Evolutionary conservation across 2,329 filamentous ascomycete species (phyloP).

Genomic region (Ampelomyces quisqualis): DNA sequence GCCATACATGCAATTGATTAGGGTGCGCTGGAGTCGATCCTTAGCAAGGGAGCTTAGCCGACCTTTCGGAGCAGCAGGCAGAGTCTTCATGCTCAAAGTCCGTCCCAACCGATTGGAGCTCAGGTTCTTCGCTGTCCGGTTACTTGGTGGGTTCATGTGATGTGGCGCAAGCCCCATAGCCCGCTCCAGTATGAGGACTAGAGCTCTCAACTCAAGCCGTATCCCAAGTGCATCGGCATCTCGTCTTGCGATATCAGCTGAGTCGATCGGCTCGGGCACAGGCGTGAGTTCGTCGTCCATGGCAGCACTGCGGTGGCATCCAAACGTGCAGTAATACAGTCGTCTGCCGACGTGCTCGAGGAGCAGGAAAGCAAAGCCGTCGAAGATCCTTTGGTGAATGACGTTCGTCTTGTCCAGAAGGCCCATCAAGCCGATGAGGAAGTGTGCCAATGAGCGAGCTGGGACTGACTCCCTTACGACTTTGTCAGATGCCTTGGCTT

Average conservation of each 20-base stretch:
- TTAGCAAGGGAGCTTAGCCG: conserved; percentile 42
- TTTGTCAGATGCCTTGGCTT: conserved; percentile 6
- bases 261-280: conserved; percentile 6
- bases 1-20: conserved; percentile 49
- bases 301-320: conserved; percentile 26
- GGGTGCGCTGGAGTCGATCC: conserved; percentile 48
- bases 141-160: conserved; percentile 34
- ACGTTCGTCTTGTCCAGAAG: conserved; percentile 39
- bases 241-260: conserved; percentile 9
- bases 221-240: conserved; percentile 26
- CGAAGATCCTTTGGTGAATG: conserved; percentile 46
- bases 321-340: conserved; percentile 46
- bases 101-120: conserved; percentile 16
- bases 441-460: conserved; percentile 33
- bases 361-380: conserved; percentile 47
- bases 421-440: conserved; percentile 42
- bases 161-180: conserved; percentile 44
- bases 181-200: conserved; percentile 45
- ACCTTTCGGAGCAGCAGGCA: conserved; percentile 29
- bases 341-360: conserved; percentile 44
- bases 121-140: conserved; percentile 6
- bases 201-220: conserved; percentile 45
- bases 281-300: conserved; percentile 32
- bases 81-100: conserved; percentile 26
- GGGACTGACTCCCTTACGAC: conserved; percentile 26